A percentile compares a stretch with the other conserved stretches of the same genome.
Conservation (phyloP, 2,329 filamentous ascomycete genomes). For the Fusarium transvaalense region DNA sequence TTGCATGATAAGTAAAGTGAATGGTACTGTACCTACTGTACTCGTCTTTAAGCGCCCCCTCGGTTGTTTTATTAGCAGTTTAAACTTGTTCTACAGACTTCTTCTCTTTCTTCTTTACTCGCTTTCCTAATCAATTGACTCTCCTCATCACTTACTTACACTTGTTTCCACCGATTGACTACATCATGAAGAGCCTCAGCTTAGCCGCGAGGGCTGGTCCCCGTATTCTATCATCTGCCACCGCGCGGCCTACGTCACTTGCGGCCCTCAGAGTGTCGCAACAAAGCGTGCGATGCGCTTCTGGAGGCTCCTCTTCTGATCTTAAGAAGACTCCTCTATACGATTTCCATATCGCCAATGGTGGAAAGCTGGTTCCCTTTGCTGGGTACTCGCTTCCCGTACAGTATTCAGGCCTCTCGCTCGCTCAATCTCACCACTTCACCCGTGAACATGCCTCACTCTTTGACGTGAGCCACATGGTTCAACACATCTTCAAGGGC, state of each 20-base stretch:
- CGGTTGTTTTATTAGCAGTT: constrained; percentile 24
- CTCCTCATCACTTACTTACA: constrained; percentile 15
- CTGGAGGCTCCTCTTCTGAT: constrained; percentile 46
- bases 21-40: constrained; percentile 12
- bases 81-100: constrained; percentile 13
- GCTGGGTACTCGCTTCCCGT: constrained; percentile 94
- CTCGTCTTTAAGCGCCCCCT: constrained; percentile 25
- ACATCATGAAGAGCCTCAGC: constrained; percentile 51
- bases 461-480: constrained; percentile 98
- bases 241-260: constrained; percentile 40
- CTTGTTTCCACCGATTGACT: constrained; percentile 40
- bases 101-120: constrained; percentile 12
- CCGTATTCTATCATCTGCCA: constrained; percentile 43
- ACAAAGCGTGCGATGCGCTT: constrained; percentile 48
- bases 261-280: constrained; percentile 34
- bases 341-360: constrained; percentile 80
- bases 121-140: constrained; percentile 36
- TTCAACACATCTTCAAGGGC: constrained; percentile 86
- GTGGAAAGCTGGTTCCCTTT: constrained; percentile 97
- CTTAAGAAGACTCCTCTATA: constrained; percentile 79
- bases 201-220: constrained; percentile 51
- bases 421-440: constrained; percentile 89
- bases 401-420: constrained; percentile 82
- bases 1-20: constrained; percentile 24
- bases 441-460: constrained; percentile 89